Evolutionary conservation across 495 filamentous ascomycete species (phyloP), one percentile per base, ranked within the genome.

Genomic region (Neurospora sp.): DNA sequence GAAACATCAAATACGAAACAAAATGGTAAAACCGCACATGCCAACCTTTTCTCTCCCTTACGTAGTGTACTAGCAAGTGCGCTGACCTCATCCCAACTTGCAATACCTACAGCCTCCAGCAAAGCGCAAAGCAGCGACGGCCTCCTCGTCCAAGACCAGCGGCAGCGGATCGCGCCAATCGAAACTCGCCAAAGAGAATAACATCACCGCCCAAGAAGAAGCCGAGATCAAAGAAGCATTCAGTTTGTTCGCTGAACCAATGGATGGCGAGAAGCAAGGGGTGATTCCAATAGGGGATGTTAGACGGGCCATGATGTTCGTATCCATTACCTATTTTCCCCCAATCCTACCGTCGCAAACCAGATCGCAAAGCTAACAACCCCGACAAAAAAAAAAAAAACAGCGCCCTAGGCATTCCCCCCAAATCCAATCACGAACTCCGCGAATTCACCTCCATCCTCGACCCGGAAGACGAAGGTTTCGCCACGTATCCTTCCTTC

Each of bases 151-250:
- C n/a, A 73, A 69, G 41, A 59, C 76, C 72, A 27, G 72, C 45
- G 71, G 75, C 70, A 72, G 79, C 44, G 80, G 79, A 44, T 75
- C 78, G 68, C 80, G 78, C 59, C 88, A 86, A 75, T 97, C 94
- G 75, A 95, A 93, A 79, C 92, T 97, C 73, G 94, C 94, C 4
- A 92, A 92, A 80, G 92, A 96, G 74, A 89, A 98, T 85, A 88
- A 92, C 80, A 89, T 99, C 80, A 90, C 89, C 38, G 89, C 88
- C 27, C 88, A 89, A 69, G 91, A 97, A 83, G 96, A 99, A 79
- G 85, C 87, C 75, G 93, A 97, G 80, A 97, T 99, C 76, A 89
- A 89, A 76, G 94, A 97, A 81, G 94, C 94, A 18, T 99, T 96
- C 82, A 82, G 87, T 40, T 86, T 98, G 20, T 99, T 98, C 81